Percentiles rank a stretch among this genome's conserved stretches.
Conservation (phyloP, 1,139 yeast genomes). For the Diutina mesorugosa region DNA sequence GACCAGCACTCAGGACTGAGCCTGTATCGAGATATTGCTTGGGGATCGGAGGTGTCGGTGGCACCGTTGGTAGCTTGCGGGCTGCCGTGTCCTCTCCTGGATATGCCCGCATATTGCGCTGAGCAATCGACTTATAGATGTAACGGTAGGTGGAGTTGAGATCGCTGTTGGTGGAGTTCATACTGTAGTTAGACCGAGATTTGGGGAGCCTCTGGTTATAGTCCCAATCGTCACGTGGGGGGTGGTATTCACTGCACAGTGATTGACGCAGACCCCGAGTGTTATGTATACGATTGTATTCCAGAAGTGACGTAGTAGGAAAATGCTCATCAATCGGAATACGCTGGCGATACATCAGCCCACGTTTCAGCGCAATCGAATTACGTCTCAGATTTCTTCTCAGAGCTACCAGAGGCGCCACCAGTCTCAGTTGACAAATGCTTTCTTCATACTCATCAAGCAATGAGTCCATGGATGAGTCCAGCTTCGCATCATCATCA, state of each 20-base stretch:
- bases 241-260: conserved; percentile 28
- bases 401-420: conserved; percentile 9
- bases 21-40: neutral
- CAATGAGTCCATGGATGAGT: conserved; percentile 31
- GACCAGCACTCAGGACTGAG: neutral
- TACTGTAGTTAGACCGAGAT: conserved; percentile 19
- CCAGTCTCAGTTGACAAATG: conserved; percentile 13
- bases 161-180: conserved; percentile 7
- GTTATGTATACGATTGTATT: conserved; percentile 18
- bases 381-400: neutral
- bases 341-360: conserved; percentile 13
- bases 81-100: neutral
- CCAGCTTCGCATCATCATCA: neutral
- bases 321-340: conserved; percentile 11
- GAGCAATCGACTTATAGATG: conserved; percentile 26
- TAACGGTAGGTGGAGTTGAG: conserved; percentile 14
- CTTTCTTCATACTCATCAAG: conserved; percentile 40
- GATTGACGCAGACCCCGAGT: conserved; percentile 19
- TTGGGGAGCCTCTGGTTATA: conserved; percentile 13
- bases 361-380: neutral
- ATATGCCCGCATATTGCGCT: conserved; percentile 12
- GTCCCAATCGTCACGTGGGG: conserved; percentile 31
- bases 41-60: neutral
- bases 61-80: neutral
- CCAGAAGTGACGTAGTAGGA: conserved; percentile 25